Evolutionary conservation across 2,329 filamentous ascomycete genomes (phyloP).

Genomic region (Cladosporium oxysporum): DNA sequence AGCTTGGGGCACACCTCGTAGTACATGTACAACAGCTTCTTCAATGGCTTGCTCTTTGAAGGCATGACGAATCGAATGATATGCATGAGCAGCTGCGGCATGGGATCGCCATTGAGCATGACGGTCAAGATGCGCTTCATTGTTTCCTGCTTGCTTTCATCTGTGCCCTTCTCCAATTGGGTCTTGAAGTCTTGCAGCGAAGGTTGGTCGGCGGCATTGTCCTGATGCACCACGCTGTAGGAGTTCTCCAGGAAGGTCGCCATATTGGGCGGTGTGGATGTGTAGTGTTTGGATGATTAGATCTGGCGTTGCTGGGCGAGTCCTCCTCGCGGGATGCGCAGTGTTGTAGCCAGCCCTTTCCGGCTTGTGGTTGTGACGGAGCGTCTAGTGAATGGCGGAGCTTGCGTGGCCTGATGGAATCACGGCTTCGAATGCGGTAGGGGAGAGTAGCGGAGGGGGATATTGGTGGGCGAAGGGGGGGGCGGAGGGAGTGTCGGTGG

Average conservation of each 20-base stretch:
- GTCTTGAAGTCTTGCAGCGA: conserved; percentile 87
- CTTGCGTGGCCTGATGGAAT: conserved; percentile 12
- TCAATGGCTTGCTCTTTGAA: conserved; percentile 91
- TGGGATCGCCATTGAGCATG: conserved; percentile 97
- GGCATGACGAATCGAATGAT: conserved; percentile 99
- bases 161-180: conserved; percentile 43
- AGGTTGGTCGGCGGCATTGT: conserved; percentile 93
- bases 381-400: neutral
- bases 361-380: conserved; percentile 15
- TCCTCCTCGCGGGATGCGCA: conserved; percentile 30
- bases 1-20: conserved; percentile 98
- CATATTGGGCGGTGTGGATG: conserved; percentile 65
- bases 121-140: conserved; percentile 95
- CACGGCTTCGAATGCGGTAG: neutral
- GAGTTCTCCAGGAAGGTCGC: conserved; percentile 90
- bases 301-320: conserved; percentile 25
- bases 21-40: conserved; percentile 99
- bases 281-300: conserved; percentile 23
- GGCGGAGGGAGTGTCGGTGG: neutral
- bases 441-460: neutral
- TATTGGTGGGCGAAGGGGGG: neutral
- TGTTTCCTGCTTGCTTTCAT: conserved; percentile 43
- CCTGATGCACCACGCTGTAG: conserved; percentile 96
- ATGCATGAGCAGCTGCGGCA: conserved; percentile 96
- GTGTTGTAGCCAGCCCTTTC: conserved; percentile 32